Evolutionary conservation across 2,329 filamentous ascomycete species (phyloP).

Genomic region (Scedosporium minutisporum): DNA sequence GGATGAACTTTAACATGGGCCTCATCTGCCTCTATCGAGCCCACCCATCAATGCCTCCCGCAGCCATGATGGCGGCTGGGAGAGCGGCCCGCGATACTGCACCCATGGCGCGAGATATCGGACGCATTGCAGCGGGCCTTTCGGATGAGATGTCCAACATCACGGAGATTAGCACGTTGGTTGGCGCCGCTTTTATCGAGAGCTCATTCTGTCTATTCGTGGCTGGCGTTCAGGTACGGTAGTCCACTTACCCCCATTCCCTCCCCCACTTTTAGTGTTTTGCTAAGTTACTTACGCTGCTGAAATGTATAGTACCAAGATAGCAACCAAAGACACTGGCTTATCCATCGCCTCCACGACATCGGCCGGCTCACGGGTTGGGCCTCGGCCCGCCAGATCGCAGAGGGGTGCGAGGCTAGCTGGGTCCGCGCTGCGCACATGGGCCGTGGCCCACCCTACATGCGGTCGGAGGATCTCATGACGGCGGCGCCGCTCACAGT

Average conservation of each 20-base stretch:
- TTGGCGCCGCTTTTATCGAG: slow-evolving; percentile 77
- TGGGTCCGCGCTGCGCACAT: slow-evolving; percentile 70
- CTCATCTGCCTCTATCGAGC: slow-evolving; percentile 72
- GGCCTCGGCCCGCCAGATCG: slow-evolving; percentile 74
- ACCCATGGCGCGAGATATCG: slow-evolving; percentile 62
- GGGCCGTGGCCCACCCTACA: slow-evolving; percentile 69
- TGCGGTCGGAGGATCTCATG: slow-evolving; percentile 31
- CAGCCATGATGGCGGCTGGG: slow-evolving; percentile 77
- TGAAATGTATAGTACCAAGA: slow-evolving; percentile 52
- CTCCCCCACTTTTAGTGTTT: neutral
- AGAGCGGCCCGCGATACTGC: slow-evolving; percentile 65
- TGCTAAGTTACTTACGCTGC: neutral
- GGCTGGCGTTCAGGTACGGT: slow-evolving; percentile 60
- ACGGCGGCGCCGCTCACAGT: slow-evolving; percentile 28
- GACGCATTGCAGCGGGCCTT: slow-evolving; percentile 68
- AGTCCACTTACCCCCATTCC: neutral
- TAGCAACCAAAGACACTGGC: slow-evolving; percentile 64
- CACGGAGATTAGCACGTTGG: slow-evolving; percentile 59
- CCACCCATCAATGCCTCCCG: slow-evolving; percentile 84
- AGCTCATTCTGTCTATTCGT: slow-evolving; percentile 77
- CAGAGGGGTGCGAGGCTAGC: slow-evolving; percentile 70
- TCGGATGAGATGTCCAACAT: slow-evolving; percentile 43
- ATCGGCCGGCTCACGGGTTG: slow-evolving; percentile 77
- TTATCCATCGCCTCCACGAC: slow-evolving; percentile 62
- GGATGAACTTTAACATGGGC: slow-evolving; percentile 79